Evolutionary conservation across 805 yeast genomes (phyloP).

Genomic region (Lipomyces yamadae): DNA sequence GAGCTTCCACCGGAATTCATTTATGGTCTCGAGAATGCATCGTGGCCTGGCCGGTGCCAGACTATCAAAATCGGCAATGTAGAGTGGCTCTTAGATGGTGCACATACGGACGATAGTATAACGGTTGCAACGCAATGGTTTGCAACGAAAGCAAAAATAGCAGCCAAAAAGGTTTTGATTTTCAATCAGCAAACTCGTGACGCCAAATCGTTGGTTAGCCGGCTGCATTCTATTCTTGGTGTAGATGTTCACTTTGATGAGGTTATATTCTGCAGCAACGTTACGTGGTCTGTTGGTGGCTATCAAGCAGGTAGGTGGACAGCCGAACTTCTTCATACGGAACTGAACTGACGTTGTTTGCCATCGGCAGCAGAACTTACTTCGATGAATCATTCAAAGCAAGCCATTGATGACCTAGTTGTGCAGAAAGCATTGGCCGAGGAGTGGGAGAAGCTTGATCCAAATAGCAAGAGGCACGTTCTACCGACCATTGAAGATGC

Average conservation of each 20-base stretch:
- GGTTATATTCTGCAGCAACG: conserved; percentile 85
- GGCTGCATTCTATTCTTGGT: conserved; percentile 54
- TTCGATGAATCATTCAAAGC: conserved; percentile 81
- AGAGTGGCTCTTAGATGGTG: conserved; percentile 93
- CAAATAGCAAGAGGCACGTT: conserved; percentile 54
- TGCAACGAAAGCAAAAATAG: conserved; percentile 33
- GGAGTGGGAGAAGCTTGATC: conserved; percentile 64
- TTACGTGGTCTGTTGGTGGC: conserved; percentile 83
- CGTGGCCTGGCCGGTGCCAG: conserved; percentile 98
- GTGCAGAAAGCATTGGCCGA: conserved; percentile 79
- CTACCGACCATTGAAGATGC: conserved; percentile 79
- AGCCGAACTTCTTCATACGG: not conserved
- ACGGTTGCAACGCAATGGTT: conserved; percentile 86
- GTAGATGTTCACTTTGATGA: conserved; percentile 63
- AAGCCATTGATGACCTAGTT: conserved; percentile 73
- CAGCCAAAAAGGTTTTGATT: conserved; percentile 57
- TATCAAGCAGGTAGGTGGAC: conserved; percentile 54
- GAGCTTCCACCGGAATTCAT: conserved; percentile 40
- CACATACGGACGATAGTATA: conserved; percentile 90
- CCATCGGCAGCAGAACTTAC: conserved; percentile 63
- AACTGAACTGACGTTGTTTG: conserved; percentile 13
- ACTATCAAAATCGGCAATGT: conserved; percentile 53
- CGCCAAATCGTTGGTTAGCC: conserved; percentile 64
- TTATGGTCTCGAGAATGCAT: conserved; percentile 65
- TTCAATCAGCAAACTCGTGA: conserved; percentile 97